Evolutionary conservation across 139 green algal genomes (phyloP).

Genomic region (Gonium pectorale): DNA sequence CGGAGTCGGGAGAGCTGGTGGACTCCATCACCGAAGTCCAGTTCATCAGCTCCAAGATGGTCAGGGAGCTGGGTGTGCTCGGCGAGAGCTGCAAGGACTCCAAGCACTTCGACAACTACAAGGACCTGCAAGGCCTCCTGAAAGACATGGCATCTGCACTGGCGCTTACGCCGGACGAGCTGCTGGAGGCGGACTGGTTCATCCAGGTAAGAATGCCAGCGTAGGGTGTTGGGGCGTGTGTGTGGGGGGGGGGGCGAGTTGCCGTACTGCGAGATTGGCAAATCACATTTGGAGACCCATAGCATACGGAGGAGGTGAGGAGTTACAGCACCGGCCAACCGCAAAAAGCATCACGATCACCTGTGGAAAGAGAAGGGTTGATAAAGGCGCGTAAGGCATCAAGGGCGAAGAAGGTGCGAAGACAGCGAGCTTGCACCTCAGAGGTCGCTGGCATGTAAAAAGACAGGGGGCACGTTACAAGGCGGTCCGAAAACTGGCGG

Average conservation of each 20-base stretch:
- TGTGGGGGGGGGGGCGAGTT: not conserved
- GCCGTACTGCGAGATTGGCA: conserved; percentile 6
- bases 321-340: no score
- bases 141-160: conserved; percentile 2
- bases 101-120: not conserved
- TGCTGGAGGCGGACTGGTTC: conserved; percentile 26
- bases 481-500: not conserved
- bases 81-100: conserved; percentile 21
- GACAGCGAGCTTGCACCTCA: not conserved
- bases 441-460: conserved; percentile 4
- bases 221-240: conserved; percentile 1
- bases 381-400: conserved; percentile 1
- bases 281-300: not conserved
- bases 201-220: conserved; percentile 7
- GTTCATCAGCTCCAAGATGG: not conserved
- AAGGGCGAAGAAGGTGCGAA: not conserved
- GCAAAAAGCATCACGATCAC: conserved; percentile 3
- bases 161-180: conserved; percentile 15
- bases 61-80: conserved; percentile 26
- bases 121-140: not conserved
- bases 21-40: not conserved
- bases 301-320: not conserved
- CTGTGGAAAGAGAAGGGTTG: conserved; percentile 2
- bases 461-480: not conserved
- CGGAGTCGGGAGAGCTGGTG: conserved; percentile 7